Percentiles rank a stretch among this genome's conserved stretches.
Evolutionary conservation across 2,329 filamentous ascomycete species (phyloP).

Genomic region (Paecilomyces variotii): DNA sequence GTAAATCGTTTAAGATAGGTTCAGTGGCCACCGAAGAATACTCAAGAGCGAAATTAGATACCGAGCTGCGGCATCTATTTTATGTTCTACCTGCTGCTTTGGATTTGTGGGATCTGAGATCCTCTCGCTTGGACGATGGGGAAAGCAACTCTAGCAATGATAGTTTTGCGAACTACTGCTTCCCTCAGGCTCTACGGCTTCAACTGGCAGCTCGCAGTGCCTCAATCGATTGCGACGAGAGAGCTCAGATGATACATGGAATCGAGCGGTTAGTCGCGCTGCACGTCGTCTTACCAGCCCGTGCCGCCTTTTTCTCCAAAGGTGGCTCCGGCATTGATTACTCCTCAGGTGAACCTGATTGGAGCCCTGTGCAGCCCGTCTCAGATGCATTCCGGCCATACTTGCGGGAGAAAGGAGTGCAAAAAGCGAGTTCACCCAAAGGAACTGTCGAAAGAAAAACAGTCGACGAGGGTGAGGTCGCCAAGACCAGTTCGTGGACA

Average conservation of each 20-base stretch:
- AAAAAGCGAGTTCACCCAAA: neutral
- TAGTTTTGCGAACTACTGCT: conserved; percentile 26
- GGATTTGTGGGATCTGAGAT: conserved; percentile 31
- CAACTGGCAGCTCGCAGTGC: conserved; percentile 19
- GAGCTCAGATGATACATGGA: conserved; percentile 21
- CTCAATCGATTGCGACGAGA: conserved; percentile 24
- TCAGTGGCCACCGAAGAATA: conserved; percentile 23
- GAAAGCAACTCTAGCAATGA: conserved; percentile 29
- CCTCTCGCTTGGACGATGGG: conserved; percentile 23
- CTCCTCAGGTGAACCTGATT: conserved; percentile 25
- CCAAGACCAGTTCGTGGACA: conserved; percentile 14
- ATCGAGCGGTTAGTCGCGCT: conserved; percentile 32
- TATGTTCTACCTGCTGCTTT: conserved; percentile 26
- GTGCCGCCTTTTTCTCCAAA: conserved; percentile 28
- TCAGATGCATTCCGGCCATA: conserved; percentile 28
- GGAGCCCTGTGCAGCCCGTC: conserved; percentile 26
- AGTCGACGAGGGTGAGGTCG: neutral
- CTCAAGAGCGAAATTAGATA: conserved; percentile 18
- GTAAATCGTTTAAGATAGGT: conserved; percentile 26
- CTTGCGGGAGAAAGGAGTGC: conserved; percentile 17
- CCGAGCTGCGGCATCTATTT: conserved; percentile 26
- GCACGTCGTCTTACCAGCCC: conserved; percentile 34
- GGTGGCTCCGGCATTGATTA: conserved; percentile 26
- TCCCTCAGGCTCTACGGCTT: conserved; percentile 26
- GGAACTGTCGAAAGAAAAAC: neutral